These are phyloP conservation scores for Sclerotinia sclerotiorum DNA, from an alignment of 2,329 filamentous ascomycete species.

Conservation along the genomic window DNA sequence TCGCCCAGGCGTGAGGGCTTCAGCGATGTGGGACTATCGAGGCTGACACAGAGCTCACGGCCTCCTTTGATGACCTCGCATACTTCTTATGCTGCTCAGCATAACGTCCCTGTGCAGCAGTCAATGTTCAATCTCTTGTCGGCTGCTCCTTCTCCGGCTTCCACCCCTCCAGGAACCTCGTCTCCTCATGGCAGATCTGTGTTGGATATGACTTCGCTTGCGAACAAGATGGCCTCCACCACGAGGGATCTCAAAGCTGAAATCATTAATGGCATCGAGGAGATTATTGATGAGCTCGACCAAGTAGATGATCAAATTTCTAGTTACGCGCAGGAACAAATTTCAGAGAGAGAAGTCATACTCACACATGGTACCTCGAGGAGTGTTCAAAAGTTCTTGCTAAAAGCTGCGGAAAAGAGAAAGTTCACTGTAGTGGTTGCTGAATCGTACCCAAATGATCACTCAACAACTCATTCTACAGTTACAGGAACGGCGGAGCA, in stretches of 20 bases:
- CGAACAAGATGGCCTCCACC: slow-evolving; percentile 36
- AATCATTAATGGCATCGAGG: slow-evolving; percentile 88
- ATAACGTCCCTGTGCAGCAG: slow-evolving; percentile 52
- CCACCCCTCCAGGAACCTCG: slow-evolving; percentile 52
- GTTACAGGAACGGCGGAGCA: slow-evolving; percentile 54
- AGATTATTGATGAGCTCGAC: slow-evolving; percentile 92
- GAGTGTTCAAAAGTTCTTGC: slow-evolving; percentile 85
- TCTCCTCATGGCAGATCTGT: slow-evolving; percentile 47
- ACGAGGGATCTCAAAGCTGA: slow-evolving; percentile 78
- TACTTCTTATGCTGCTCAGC: slow-evolving; percentile 61
- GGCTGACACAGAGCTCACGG: slow-evolving; percentile 43
- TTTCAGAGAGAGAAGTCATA: slow-evolving; percentile 89
- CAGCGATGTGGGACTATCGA: slow-evolving; percentile 27
- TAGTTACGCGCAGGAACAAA: slow-evolving; percentile 82
- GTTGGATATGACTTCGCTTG: slow-evolving; percentile 35
- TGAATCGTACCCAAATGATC: slow-evolving; percentile 69
- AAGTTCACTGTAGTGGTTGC: slow-evolving; percentile 89
- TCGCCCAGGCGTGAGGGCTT: slow-evolving; percentile 34
- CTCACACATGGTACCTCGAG: slow-evolving; percentile 83
- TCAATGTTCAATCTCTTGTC: slow-evolving; percentile 89
- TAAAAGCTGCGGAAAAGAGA: slow-evolving; percentile 82
- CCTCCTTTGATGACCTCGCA: slow-evolving; percentile 63
- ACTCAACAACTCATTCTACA: slow-evolving; percentile 60
- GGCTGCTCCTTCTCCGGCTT: slow-evolving; percentile 57
- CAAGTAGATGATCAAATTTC: slow-evolving; percentile 94